Evolutionary conservation across 108 stramenopile species (phyloP), one percentile per base, ranked within the genome.

Genomic region (Mediolabrus comicus): DNA sequence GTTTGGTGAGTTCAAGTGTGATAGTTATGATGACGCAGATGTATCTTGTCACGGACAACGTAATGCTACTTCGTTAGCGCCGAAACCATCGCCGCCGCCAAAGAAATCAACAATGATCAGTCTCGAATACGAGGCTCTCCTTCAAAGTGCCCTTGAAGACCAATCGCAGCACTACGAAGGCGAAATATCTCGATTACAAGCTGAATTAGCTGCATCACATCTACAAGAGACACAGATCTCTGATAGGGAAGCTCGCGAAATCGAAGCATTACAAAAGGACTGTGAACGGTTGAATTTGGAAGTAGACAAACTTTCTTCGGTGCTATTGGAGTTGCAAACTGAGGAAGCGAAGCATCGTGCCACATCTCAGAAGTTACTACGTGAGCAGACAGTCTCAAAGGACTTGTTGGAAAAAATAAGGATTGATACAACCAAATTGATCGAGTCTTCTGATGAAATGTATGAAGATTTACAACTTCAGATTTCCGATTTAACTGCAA

Each of bases 91-190:
- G 5, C 6, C 70, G 8, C 57, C 85, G 22, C 80, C 91, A 14
- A 95, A 92, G 56, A 95, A 95, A 59, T 84, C 87, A 13, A 84
- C 54, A 4, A 91, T 95, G 89, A 76, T 95, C 43, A 86, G 91
- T 52, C 85, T 92, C 71, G 91, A 91, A 60, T 95, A 95, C 67
- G 94, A 95, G 60, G 87, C 91, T 13, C 65, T 95, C 26, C 65
- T 95, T 3, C 91, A 92, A 57, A 92, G 91, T 79, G 94, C 94
- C 17, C 76, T 95, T 39, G 94, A 91, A 74, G 94, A 95, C 63
- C 94, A 95, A 80, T 83, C 94, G 2, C 88, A 87, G 54, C 89
- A 92, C 52, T 95, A 79, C 53, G 90, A 95, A 71, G 91, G 87
- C 8, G 90, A 92, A 66, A 88, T 92, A 35, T 74, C 85, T 22